A percentile compares a stretch with the other conserved stretches of the same genome.
These are phyloP conservation scores for Coemansia guatemalensis DNA, from an alignment of 192 early-diverging fungal species.

Conservation along the genomic window DNA sequence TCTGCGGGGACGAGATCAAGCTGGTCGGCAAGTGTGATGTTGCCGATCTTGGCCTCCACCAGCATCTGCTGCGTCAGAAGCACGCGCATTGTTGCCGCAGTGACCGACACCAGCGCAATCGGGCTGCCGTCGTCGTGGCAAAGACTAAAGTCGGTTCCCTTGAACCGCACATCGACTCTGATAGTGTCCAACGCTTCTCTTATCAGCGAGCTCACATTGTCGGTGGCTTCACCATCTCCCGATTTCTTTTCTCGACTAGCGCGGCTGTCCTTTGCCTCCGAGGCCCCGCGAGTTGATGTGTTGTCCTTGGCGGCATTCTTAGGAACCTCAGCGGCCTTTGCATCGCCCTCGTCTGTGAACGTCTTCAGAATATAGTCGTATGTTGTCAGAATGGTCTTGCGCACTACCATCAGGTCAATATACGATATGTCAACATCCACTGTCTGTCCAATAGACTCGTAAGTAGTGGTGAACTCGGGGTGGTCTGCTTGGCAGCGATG, in stretches of 20 bases:
- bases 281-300: not conserved
- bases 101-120: conserved; percentile 73
- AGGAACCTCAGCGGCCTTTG: conserved; percentile 13
- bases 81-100: conserved; percentile 68
- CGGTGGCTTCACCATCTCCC: not conserved
- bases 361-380: conserved; percentile 84
- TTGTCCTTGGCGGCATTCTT: conserved; percentile 9
- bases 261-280: not conserved
- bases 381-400: conserved; percentile 77
- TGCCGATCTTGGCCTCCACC: conserved; percentile 69
- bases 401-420: conserved; percentile 79
- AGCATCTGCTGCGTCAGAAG: conserved; percentile 59
- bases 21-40: conserved; percentile 67
- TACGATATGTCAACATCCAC: conserved; percentile 78
- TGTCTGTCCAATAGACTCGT: conserved; percentile 77
- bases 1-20: conserved; percentile 41
- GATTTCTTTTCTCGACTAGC: not conserved
- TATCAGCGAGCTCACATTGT: conserved; percentile 38
- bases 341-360: conserved; percentile 55
- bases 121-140: conserved; percentile 72
- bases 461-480: conserved; percentile 70
- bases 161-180: conserved; percentile 71
- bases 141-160: conserved; percentile 78
- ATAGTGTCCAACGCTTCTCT: conserved; percentile 61
- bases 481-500: conserved; percentile 65